Percentiles rank a stretch among this genome's conserved stretches.
Conservation (phyloP, 306 rosid genomes). For the Calophaca sinica region DNA sequence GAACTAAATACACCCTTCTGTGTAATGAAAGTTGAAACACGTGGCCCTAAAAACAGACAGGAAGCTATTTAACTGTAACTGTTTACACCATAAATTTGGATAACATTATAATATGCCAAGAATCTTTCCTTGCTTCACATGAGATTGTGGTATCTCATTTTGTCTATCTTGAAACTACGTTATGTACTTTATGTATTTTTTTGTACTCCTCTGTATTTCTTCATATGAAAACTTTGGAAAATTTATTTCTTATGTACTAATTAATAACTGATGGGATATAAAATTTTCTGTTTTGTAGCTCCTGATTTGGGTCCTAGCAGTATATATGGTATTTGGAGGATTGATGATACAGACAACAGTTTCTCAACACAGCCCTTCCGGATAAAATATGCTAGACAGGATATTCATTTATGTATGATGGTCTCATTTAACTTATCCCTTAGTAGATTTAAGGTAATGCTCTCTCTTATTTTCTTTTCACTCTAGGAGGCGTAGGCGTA, state of each 20-base stretch:
- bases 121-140: background rate
- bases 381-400: slow-evolving; percentile 91
- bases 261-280: slow-evolving; percentile 27
- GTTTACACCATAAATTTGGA: background rate
- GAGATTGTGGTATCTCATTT: background rate
- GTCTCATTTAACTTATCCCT: slow-evolving; percentile 72
- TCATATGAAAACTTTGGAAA: background rate
- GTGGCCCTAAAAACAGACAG: background rate
- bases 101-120: background rate
- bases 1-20: background rate
- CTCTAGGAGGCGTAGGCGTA: background rate
- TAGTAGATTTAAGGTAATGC: slow-evolving; percentile 62
- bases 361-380: slow-evolving; percentile 89
- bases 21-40: background rate
- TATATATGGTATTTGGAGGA: slow-evolving; percentile 76
- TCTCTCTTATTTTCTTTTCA: slow-evolving; percentile 40
- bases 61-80: background rate
- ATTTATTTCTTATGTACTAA: slow-evolving; percentile 1
- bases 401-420: slow-evolving; percentile 81
- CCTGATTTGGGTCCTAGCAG: slow-evolving; percentile 61
- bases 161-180: background rate
- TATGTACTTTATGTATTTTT: background rate
- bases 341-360: slow-evolving; percentile 88
- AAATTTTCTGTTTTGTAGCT: slow-evolving; percentile 59
- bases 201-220: slow-evolving; percentile 3